Evolutionary conservation across 1,284 basidiomycete species (phyloP), one percentile per base, ranked within the genome.

Genomic region (Pseudozyma sp.): DNA sequence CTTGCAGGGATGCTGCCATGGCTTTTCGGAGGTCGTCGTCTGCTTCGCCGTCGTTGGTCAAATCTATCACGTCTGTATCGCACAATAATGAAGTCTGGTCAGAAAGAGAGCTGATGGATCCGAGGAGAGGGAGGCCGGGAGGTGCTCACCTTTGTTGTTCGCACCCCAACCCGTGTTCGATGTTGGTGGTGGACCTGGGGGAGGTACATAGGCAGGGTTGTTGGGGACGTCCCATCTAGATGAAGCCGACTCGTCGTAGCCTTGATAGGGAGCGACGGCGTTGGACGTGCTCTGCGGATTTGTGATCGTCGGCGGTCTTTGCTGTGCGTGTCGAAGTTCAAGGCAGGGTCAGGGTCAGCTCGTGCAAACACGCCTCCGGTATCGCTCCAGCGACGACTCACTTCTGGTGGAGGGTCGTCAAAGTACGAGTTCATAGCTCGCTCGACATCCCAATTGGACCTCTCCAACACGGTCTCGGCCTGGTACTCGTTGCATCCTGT

Each of bases 361-460:
- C n/a, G n/a, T n/a, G n/a, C n/a, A n/a, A n/a, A n/a, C n/a, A n/a
- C n/a, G n/a, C n/a, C n/a, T n/a, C n/a, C n/a, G n/a, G n/a, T n/a
- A n/a, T n/a, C n/a, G n/a, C n/a, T n/a, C n/a, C n/a, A n/a, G n/a
- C n/a, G n/a, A n/a, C 10, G 10, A 63, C 71, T 54, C n/a, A 69
- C 71, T 31, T 67, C 57, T 48, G 70, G 70, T 43, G 70, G 70
- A n/a, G 68, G 68, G 47, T 70, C 57, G 34, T 75, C 72, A n/a
- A 71, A 75, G 29, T 61, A 67, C 0, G 68, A 53, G 39, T 75
- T 75, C 37, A 75, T 46, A 2, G 72, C 72, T 14, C 68, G 46
- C 19, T 75, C 68, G 7, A 62, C 37, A 13, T 70, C 56, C 65
- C 65, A 64, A 11, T 68, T 57, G 29, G 42, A 68, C 17, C 68